Conservation (phyloP, 1,284 basidiomycete genomes). For the Leccinum solheimii region DNA sequence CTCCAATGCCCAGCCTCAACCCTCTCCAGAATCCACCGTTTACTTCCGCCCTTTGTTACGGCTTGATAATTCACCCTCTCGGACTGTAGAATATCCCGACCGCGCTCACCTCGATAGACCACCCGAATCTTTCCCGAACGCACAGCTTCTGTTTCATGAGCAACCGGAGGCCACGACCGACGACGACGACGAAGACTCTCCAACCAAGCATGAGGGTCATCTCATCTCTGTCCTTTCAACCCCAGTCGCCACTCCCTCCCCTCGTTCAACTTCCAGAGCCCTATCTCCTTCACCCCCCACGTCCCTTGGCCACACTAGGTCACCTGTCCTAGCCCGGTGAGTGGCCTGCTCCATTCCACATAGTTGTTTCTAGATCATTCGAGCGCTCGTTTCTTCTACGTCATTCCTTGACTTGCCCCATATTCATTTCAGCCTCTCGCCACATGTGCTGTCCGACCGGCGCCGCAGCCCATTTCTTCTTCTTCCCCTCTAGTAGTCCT, state of each 20-base stretch:
- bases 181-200: constrained; percentile 25
- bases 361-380: constrained; percentile 3
- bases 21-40: constrained; percentile 18
- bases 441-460: constrained; percentile 20
- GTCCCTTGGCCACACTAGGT: constrained; percentile 31
- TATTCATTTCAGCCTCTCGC: constrained; percentile 18
- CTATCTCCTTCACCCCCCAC: constrained; percentile 18
- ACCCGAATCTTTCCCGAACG: constrained; percentile 6
- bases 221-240: constrained; percentile 18
- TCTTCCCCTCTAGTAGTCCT: neutral
- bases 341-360: constrained; percentile 1
- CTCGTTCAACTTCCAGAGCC: constrained; percentile 10
- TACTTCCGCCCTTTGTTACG: constrained; percentile 33
- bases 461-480: neutral
- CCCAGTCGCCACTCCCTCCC: constrained; percentile 12
- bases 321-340: constrained; percentile 35
- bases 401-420: constrained; percentile 13
- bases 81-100: constrained; percentile 15
- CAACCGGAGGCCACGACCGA: constrained; percentile 10
- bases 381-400: constrained; percentile 2
- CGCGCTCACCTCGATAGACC: constrained; percentile 12
- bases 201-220: constrained; percentile 33
- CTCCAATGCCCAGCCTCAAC: constrained; percentile 26
- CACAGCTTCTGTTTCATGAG: constrained; percentile 12
- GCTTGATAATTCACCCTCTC: constrained; percentile 32